Evolutionary conservation across 768 basidiomycete genomes (phyloP), one percentile per base, ranked within the genome.

Genomic region (Megacollybia marginata): DNA sequence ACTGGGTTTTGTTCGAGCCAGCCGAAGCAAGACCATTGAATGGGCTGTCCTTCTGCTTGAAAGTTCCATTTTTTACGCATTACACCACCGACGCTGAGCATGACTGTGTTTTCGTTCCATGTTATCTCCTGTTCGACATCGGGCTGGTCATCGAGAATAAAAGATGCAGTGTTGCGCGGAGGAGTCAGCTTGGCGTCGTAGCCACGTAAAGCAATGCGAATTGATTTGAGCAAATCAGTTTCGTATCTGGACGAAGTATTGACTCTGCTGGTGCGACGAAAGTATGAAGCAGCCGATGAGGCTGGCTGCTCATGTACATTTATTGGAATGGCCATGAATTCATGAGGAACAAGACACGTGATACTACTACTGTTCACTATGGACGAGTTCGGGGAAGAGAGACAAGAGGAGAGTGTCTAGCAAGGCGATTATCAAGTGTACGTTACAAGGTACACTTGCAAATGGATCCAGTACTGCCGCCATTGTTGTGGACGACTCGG

Each of bases 1-100:
- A 62, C 56, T 7, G 63, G 57, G 8, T 47, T 62, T 56, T 83
- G 80, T 56, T 84, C 80, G 34, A 92, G 72, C 62, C 75, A 76
- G 4, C 84, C 90, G n/a, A 85, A 69, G 59, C 88, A 90, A 5
- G 86, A 89, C 68, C 76, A 88, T 57, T 88, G 88, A 33, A 92
- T 78, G 1, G 75, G 72, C 58, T 92, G 83, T 6, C 72, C 76
- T 58, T 88, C 87, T 38, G 79, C 70, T n/a, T 69, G 62, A 59
- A 91, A 87, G 48, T 74, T 76, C 90, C 89, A 92, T 58, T 80
- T 80, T 58, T 83, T 82, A 49, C 69, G 69, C 48, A 90, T 78
- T 13, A 86, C 69, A 1, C 85, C 85, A 0, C 85, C 89, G 15
- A 71, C 70, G 51, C 78, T 82, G 55, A 87, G 68, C 1, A 86